Base-by-base conservation (phyloP, 1,284 basidiomycete species). In the Pseudozyma sp. region DNA sequence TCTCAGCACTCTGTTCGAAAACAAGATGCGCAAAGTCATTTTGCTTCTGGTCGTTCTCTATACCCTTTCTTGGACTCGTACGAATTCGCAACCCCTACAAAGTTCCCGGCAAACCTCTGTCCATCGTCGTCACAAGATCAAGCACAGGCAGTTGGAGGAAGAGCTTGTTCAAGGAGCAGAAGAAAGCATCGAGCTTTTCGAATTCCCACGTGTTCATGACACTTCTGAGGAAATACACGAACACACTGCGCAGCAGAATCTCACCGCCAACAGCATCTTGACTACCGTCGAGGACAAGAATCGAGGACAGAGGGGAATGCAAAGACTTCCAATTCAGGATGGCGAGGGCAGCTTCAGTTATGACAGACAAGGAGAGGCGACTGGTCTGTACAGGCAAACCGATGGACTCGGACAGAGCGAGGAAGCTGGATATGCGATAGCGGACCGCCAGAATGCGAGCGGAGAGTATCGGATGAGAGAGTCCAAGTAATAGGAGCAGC, bases 171-270 rank as follows among this genome's bases (percentile, higher is more conserved):
- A 14, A n/a, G 62, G 8, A 13, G 42, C 51, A 31, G 62, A 70
- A 39, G 68, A 70, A 0, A 37, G 43, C 1, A 4, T 54, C 33
- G 61, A 70, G 35, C 30, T 70, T 2, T 65, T 60, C 24, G 62
- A 70, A 17, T 16, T 19, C 10, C 62, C 68, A 1, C 68, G 62
- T 4, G 43, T 61, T 4, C 68, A 70, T 47, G 62, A 70, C n/a
- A 13, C 68, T 4, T 31, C 57, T 1, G 68, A 70, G 35, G 29
- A 57, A 17, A 31, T 65, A 3, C 61, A 70, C 46, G 45, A 65
- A 4, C 29, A 17, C 4, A 40, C 43, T 1, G 34, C 33, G 4
- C 24, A 53, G 19, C 8, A 61, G 19, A 65, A 70, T 17, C 35
- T 65, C 50, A 61, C 54, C 11, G 33, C 45, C 1, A 1, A 30